Conservation (phyloP, 352 stramenopile species). For the Peronosclerospora sorghi region DNA sequence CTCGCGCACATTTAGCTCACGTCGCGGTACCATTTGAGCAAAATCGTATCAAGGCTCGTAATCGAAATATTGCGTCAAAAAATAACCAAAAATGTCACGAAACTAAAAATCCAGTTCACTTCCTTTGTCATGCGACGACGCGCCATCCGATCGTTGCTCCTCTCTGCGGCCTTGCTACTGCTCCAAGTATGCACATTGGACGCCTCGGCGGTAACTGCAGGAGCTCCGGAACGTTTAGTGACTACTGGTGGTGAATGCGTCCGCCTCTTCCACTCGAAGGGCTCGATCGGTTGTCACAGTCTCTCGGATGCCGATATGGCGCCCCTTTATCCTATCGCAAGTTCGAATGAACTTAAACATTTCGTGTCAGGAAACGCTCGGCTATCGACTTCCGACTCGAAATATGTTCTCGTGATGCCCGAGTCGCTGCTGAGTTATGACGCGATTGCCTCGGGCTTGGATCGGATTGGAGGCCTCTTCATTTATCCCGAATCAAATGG, state of each 20-base stretch:
- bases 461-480: constrained; percentile 47
- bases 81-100: neutral
- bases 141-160: constrained; percentile 8
- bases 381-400: constrained; percentile 15
- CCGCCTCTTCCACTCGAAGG: constrained; percentile 61
- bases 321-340: constrained; percentile 37
- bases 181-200: constrained; percentile 9
- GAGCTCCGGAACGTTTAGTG: constrained; percentile 50
- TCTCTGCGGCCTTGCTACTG: constrained; percentile 8
- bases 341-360: constrained; percentile 24
- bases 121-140: constrained; percentile 8
- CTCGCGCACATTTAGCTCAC: constrained; percentile 47
- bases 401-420: constrained; percentile 57
- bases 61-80: neutral
- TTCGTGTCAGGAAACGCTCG: constrained; percentile 27
- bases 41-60: neutral
- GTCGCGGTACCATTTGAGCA: neutral
- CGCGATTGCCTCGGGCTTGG: constrained; percentile 13
- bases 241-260: constrained; percentile 59
- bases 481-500: constrained; percentile 27
- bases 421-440: constrained; percentile 44
- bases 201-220: constrained; percentile 48
- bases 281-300: constrained; percentile 55
- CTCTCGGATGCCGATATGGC: constrained; percentile 44
- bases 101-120: neutral